Percentiles rank a stretch among this genome's conserved stretches.
These are phyloP conservation scores for Phytophthora capsici DNA, from an alignment of 352 stramenopile species.

Conservation along the genomic window DNA sequence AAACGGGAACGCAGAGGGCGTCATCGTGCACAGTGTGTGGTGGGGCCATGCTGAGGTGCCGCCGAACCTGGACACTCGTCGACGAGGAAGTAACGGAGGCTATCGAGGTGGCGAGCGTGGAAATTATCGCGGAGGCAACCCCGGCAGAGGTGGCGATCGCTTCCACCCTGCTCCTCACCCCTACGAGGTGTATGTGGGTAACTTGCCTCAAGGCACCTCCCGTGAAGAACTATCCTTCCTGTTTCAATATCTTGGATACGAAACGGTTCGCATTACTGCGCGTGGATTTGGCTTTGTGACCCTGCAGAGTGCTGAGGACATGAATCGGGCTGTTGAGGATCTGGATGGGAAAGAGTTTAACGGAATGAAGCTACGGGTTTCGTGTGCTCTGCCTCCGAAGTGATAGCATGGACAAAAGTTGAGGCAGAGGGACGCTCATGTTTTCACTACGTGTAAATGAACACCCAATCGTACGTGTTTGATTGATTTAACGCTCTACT, in stretches of 20 bases:
- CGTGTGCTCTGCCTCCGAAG: constrained; percentile 62
- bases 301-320: constrained; percentile 74
- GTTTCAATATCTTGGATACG: constrained; percentile 83
- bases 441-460: too few relatives aligned
- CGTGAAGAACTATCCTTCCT: constrained; percentile 81
- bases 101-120: constrained; percentile 52
- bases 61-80: constrained; percentile 67
- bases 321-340: constrained; percentile 83
- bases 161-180: constrained; percentile 68
- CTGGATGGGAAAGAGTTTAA: constrained; percentile 84
- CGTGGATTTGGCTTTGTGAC: constrained; percentile 86
- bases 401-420: constrained; percentile 7
- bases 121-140: constrained; percentile 39
- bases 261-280: constrained; percentile 86
- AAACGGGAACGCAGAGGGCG: constrained; percentile 71
- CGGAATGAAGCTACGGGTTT: constrained; percentile 77
- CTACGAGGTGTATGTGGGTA: constrained; percentile 85
- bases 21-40: constrained; percentile 85
- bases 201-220: constrained; percentile 81
- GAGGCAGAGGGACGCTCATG: too few relatives aligned
- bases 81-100: constrained; percentile 44
- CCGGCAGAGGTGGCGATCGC: constrained; percentile 41
- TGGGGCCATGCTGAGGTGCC: constrained; percentile 82
- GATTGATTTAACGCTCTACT: background rate
- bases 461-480: too few relatives aligned